These are phyloP conservation scores for Lithospermum erythrorhizon DNA, from an alignment of 257 asterid species.

Conservation along the genomic window DNA sequence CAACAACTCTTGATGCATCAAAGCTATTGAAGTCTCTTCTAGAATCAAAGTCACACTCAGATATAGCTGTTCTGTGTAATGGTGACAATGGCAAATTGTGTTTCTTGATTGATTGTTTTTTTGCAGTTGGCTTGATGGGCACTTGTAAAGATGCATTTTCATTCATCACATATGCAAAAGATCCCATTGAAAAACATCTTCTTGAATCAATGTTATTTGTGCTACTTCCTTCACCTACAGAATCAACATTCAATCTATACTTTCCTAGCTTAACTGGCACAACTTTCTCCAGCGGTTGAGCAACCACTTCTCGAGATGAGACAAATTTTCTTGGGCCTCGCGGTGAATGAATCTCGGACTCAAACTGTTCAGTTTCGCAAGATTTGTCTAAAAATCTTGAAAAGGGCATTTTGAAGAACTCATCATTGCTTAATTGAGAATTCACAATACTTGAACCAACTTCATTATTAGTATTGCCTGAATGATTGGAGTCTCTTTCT, in stretches of 20 bases:
- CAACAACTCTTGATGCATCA: conserved; percentile 29
- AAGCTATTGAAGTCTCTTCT: conserved; percentile 58
- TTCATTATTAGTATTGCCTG: conserved; percentile 7
- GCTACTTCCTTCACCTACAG: conserved; percentile 31
- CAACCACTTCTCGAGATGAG: not conserved
- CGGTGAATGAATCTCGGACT: conserved; percentile 19
- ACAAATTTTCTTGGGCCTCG: not conserved
- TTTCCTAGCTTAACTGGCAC: conserved; percentile 77
- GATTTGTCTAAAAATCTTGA: conserved; percentile 26
- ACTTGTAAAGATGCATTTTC: conserved; percentile 59
- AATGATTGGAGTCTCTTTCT: conserved; percentile 15
- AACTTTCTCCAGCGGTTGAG: conserved; percentile 38
- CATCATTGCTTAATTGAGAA: conserved; percentile 42
- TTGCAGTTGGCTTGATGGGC: conserved; percentile 53
- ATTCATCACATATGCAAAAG: conserved; percentile 87
- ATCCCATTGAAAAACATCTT: conserved; percentile 91
- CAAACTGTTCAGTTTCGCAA: conserved; percentile 34
- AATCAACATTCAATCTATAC: conserved; percentile 53
- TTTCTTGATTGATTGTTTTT: conserved; percentile 49
- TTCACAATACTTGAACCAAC: conserved; percentile 26
- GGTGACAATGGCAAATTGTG: conserved; percentile 38
- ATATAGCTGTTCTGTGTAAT: conserved; percentile 57
- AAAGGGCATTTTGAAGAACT: conserved; percentile 8
- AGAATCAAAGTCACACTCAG: conserved; percentile 77
- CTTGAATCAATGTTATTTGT: conserved; percentile 40